Evolutionary conservation across 1,284 basidiomycete species (phyloP).

Genomic region (Ustilago curta): DNA sequence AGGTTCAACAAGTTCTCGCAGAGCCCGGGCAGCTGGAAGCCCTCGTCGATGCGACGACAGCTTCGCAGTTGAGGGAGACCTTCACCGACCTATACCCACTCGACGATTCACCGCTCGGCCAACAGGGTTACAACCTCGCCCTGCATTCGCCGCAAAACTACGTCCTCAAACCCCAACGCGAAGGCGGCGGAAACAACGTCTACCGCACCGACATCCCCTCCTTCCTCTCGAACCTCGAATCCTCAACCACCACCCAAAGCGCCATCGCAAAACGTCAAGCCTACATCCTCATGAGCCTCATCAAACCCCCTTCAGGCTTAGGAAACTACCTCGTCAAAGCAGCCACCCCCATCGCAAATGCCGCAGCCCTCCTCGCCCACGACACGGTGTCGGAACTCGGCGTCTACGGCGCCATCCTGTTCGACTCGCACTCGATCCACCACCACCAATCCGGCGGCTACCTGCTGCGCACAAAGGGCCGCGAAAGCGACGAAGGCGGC

Average conservation of each 20-base stretch:
- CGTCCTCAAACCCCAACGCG: constrained; percentile 94
- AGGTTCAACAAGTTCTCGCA: constrained; percentile 90
- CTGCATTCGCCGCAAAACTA: constrained; percentile 74
- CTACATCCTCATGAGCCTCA: constrained; percentile 95
- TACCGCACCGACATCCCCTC: constrained; percentile 85
- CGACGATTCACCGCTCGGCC: constrained; percentile 71
- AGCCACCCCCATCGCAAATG: background rate
- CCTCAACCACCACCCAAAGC: background rate
- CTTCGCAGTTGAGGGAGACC: constrained; percentile 27
- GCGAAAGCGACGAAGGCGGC: constrained; percentile 92
- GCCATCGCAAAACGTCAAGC: constrained; percentile 71
- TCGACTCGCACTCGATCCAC: constrained; percentile 72
- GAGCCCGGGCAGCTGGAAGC: constrained; percentile 79
- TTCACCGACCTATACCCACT: constrained; percentile 66
- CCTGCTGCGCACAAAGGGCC: constrained; percentile 90
- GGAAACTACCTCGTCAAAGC: constrained; percentile 81
- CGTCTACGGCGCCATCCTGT: constrained; percentile 88
- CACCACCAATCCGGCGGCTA: constrained; percentile 78
- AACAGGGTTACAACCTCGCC: constrained; percentile 74
- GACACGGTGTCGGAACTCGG: constrained; percentile 92
- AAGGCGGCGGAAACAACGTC: constrained; percentile 97
- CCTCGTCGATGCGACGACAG: constrained; percentile 71
- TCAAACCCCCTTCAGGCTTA: constrained; percentile 78
- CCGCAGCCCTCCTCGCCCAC: constrained; percentile 68
- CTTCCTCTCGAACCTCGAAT: constrained; percentile 75